Percentiles rank a stretch among this genome's conserved stretches.
Conservation (phyloP, 345 rosid genomes). For the Turnera subulata region DNA sequence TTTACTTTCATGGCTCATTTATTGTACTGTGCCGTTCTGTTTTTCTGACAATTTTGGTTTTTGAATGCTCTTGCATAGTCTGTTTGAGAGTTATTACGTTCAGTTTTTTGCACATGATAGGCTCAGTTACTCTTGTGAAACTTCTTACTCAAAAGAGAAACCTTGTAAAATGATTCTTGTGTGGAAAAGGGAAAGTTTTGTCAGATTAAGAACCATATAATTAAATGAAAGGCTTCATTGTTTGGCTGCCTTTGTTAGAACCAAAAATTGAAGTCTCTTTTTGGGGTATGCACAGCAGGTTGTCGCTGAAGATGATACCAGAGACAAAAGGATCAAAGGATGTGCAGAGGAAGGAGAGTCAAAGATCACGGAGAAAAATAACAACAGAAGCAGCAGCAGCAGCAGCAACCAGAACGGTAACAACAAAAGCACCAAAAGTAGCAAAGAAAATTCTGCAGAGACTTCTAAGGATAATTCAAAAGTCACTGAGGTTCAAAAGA, state of each 20-base stretch:
- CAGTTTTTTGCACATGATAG: too few relatives aligned
- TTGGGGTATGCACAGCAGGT: conserved; percentile 30
- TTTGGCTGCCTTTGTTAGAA: conserved; percentile 14
- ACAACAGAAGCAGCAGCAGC: conserved; percentile 30
- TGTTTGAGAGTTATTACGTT: too few relatives aligned
- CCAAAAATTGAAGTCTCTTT: conserved; percentile 2
- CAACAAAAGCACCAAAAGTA: conserved; percentile 29
- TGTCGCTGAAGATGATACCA: conserved; percentile 37
- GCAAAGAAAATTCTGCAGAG: conserved; percentile 40
- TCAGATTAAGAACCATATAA: neutral
- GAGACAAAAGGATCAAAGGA: conserved; percentile 33
- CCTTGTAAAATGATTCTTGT: neutral
- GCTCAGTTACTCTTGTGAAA: too few relatives aligned
- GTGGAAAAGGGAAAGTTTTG: neutral
- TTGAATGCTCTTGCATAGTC: neutral
- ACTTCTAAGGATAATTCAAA: conserved; percentile 68
- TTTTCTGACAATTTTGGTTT: neutral
- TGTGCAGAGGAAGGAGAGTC: conserved; percentile 53
- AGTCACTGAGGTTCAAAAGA: conserved; percentile 52
- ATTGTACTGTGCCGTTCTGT: neutral
- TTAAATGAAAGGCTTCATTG: neutral
- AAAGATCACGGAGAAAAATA: conserved; percentile 47
- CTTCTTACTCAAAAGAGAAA: too few relatives aligned
- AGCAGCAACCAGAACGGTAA: conserved; percentile 6
- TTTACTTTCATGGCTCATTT: neutral